A percentile compares a stretch with the other conserved stretches of the same genome.
These are phyloP conservation scores for Glutinoglossum americanum DNA, from an alignment of 495 filamentous ascomycete species.

Conservation along the genomic window DNA sequence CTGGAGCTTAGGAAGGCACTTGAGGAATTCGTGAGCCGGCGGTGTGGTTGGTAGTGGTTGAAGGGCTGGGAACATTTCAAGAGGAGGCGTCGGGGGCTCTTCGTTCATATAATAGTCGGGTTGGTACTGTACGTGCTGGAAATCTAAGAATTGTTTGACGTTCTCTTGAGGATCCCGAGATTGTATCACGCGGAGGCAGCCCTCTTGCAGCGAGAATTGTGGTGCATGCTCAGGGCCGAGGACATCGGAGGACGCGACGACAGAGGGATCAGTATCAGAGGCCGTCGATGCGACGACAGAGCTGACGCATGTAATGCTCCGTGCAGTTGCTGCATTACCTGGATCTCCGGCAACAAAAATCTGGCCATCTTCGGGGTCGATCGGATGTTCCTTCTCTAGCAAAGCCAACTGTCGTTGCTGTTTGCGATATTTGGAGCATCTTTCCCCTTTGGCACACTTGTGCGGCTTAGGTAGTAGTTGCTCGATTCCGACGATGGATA, in stretches of 20 bases:
- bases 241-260: conserved; percentile 78
- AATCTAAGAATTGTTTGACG: conserved; percentile 66
- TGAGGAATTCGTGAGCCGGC: conserved; percentile 29
- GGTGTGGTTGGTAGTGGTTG: conserved; percentile 16
- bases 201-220: conserved; percentile 46
- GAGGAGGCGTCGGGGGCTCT: conserved; percentile 11
- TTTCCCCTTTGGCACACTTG: conserved; percentile 73
- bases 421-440: conserved; percentile 59
- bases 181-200: conserved; percentile 41
- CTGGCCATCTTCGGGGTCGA: conserved; percentile 30
- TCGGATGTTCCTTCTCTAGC: conserved; percentile 48
- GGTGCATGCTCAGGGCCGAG: conserved; percentile 43
- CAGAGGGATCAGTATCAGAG: conserved; percentile 49
- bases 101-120: conserved; percentile 6
- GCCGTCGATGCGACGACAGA: conserved; percentile 81
- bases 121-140: conserved; percentile 33
- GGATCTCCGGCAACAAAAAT: conserved; percentile 47
- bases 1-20: conserved; percentile 32
- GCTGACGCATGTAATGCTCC: conserved; percentile 30
- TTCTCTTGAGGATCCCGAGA: conserved; percentile 73
- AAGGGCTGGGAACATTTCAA: conserved; percentile 17
- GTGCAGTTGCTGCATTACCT: conserved; percentile 43
- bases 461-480: conserved; percentile 70
- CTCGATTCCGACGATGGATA: conserved; percentile 80
- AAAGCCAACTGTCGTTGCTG: conserved; percentile 45